These are phyloP conservation scores for Hepatocystis sp. DNA, from an alignment of 169 alveolate species.

Conservation along the genomic window DNA sequence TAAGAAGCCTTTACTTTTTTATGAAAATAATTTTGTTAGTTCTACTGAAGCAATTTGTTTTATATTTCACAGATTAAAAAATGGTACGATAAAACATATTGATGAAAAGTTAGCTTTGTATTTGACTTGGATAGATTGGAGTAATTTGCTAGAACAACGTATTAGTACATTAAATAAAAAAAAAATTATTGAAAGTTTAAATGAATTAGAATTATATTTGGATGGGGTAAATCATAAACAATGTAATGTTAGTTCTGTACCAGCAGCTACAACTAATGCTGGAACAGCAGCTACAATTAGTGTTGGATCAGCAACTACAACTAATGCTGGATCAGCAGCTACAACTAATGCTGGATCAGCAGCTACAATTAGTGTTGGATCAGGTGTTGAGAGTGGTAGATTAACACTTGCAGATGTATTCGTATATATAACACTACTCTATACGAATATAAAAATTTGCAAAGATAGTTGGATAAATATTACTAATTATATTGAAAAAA, in stretches of 20 bases:
- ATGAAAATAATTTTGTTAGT: slow-evolving; percentile 43
- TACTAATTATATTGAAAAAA: slow-evolving; percentile 28
- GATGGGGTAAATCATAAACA: slow-evolving; percentile 14
- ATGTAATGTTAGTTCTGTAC: slow-evolving; percentile 4
- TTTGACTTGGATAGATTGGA: slow-evolving; percentile 75
- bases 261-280: not conserved
- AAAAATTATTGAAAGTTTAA: slow-evolving; percentile 57
- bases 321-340: not conserved
- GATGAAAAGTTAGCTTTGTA: slow-evolving; percentile 32
- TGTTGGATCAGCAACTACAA: not conserved
- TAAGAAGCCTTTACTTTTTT: slow-evolving; percentile 47
- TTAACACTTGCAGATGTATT: slow-evolving; percentile 47
- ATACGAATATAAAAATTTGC: slow-evolving; percentile 38
- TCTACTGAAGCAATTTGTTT: slow-evolving; percentile 72
- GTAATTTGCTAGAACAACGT: slow-evolving; percentile 39
- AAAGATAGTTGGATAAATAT: slow-evolving; percentile 63
- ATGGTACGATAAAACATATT: slow-evolving; percentile 10
- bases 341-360: not conserved
- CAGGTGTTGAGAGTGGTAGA: not conserved
- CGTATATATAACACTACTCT: slow-evolving; percentile 40
- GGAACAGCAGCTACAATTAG: not conserved
- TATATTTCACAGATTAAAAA: slow-evolving; percentile 57
- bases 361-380: not conserved
- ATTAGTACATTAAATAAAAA: slow-evolving; percentile 36
- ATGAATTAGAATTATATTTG: slow-evolving; percentile 45